Conservation (phyloP, 495 filamentous ascomycete genomes). For the Astrocystis sublimbata region DNA sequence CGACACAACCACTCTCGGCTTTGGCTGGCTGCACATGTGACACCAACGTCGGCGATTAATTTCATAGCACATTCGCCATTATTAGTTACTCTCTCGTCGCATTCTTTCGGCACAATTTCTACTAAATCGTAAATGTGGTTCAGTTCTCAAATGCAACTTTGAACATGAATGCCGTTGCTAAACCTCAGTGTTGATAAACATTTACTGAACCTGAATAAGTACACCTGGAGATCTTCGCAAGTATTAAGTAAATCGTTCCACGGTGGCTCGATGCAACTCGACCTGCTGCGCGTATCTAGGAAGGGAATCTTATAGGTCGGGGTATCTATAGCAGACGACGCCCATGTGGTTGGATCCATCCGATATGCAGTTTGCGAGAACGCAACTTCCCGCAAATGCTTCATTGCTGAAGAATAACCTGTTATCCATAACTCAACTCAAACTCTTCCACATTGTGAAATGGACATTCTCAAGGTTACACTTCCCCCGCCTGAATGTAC, state of each 20-base stretch:
- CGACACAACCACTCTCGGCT: background rate
- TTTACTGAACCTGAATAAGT: background rate
- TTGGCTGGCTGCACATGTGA: background rate
- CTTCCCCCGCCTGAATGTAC: too few relatives aligned
- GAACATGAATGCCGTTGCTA: too few relatives aligned
- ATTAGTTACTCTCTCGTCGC: too few relatives aligned
- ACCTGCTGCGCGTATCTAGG: background rate
- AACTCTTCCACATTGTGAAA: background rate
- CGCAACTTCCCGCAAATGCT: background rate
- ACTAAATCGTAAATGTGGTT: too few relatives aligned
- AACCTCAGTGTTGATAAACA: background rate
- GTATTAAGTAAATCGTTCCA: background rate
- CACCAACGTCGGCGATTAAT: background rate
- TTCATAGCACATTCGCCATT: background rate
- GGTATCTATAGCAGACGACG: background rate
- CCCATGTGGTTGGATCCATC: background rate
- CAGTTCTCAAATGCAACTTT: too few relatives aligned
- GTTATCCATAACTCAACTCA: background rate
- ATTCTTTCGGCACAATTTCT: too few relatives aligned
- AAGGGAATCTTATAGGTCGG: background rate
- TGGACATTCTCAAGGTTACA: too few relatives aligned
- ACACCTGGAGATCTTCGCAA: background rate
- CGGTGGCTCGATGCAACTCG: background rate
- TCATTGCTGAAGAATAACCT: slow-evolving; percentile 5
- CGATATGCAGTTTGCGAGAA: background rate